phyloP scores from a whole-genome alignment of 208 protist genomes.

The Leptomonas pyrrhocoris region DNA sequence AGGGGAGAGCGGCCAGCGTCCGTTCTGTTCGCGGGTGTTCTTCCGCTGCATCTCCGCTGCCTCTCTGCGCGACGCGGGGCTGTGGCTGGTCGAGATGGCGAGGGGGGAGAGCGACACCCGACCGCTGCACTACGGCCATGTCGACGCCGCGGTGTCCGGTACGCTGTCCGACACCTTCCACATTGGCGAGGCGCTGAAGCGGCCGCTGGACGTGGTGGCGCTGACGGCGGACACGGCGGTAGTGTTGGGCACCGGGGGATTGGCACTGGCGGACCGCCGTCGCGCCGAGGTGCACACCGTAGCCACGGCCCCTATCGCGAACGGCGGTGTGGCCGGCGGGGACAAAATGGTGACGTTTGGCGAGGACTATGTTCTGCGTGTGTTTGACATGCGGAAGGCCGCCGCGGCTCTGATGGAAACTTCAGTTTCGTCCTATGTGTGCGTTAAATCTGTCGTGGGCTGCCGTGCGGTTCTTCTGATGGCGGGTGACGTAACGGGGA shows the following conservation, averaged over 20 bases:
- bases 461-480: slow-evolving; percentile 34
- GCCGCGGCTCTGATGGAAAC: slow-evolving; percentile 13
- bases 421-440: slow-evolving; percentile 18
- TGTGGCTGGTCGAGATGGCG: slow-evolving; percentile 26
- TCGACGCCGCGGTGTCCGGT: slow-evolving; percentile 13
- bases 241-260: slow-evolving; percentile 15
- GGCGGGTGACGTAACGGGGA: slow-evolving; percentile 29
- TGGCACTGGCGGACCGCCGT: slow-evolving; percentile 20
- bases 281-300: background rate
- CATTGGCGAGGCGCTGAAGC: background rate
- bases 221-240: slow-evolving; percentile 20
- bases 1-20: background rate
- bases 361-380: slow-evolving; percentile 28
- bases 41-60: slow-evolving; percentile 8
- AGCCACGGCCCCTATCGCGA: slow-evolving; percentile 1
- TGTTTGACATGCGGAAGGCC: slow-evolving; percentile 23
- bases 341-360: slow-evolving; percentile 24
- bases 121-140: slow-evolving; percentile 8
- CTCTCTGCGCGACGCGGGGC: slow-evolving; percentile 5
- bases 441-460: slow-evolving; percentile 17
- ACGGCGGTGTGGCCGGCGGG: slow-evolving; percentile 16
- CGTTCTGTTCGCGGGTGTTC: background rate
- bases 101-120: background rate
- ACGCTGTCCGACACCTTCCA: background rate
- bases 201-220: slow-evolving; percentile 26